Evolutionary conservation across 257 asterid species (phyloP), one percentile per base, ranked within the genome.

Genomic region (Paraleonurus japonicus): DNA sequence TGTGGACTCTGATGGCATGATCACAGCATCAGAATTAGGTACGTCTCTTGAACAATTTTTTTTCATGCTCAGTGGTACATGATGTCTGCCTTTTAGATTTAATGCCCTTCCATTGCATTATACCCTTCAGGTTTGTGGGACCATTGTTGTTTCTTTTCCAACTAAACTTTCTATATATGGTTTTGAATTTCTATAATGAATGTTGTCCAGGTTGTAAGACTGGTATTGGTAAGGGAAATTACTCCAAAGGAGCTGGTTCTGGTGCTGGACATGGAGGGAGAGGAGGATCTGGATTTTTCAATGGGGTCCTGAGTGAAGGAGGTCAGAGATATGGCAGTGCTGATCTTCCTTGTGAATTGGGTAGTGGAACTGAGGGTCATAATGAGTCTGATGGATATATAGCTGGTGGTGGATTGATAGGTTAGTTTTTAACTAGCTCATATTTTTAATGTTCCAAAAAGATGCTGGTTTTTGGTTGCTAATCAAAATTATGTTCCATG

Each of bases 201-300:
- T 77, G 59, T 61, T 72, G 58, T 80, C 43, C 92, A 92, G 98
- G 98, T 72, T 92, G 98, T 76, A 85, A 82, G 75, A 90, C 81
- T 67, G 98, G 98, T 71, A 81, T 90, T 85, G 98, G 98, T 74
- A 83, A 64, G 87, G 98, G 98, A 75, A 93, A 90, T 77, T 93
- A 90, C 83, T 89, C 97, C 51, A 83, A 85, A 70, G 98, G 97
- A 50, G 96, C 94, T 75, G 96, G 97, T 68, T 90, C 92, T 51
- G 98, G 97, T 64, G 98, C 97, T 69, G 97, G 98, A 71, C 98
- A 92, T 83, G 98, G 98, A 69, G 98, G 98, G 77, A 81, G 79
- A 85, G 98, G 98, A 59, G 97, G 98, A n/a, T 86, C 96, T 32
- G 98, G 97, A 69, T 76, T 81, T 80, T 90, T 41, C 82, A 82